phyloP scores from a whole-genome alignment of 192 early-diverging fungal genomes.

The Funneliformis geosporum region DNA sequence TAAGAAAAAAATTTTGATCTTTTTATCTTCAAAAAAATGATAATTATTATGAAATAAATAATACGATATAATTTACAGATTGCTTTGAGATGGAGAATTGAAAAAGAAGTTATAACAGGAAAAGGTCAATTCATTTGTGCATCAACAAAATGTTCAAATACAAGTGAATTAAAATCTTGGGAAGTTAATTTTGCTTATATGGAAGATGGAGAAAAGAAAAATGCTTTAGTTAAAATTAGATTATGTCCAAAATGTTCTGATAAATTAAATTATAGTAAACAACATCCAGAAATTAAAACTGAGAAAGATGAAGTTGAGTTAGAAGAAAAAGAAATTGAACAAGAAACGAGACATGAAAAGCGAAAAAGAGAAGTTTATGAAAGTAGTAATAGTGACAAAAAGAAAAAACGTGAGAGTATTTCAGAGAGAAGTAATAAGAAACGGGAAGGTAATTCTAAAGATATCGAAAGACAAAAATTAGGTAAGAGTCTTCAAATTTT shows the following conservation, averaged over 20 bases:
- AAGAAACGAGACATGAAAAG: not conserved
- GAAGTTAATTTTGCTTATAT: conserved; percentile 86
- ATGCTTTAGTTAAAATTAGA: conserved; percentile 80
- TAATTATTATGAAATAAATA: not conserved
- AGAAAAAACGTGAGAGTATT: not conserved
- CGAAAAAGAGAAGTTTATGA: conserved; percentile 1
- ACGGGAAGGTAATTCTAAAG: not conserved
- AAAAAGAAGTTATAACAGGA: conserved; percentile 65
- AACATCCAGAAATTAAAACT: conserved; percentile 42
- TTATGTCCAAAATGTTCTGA: conserved; percentile 70
- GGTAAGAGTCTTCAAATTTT: not conserved
- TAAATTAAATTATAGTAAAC: conserved; percentile 73
- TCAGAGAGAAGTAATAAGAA: not conserved
- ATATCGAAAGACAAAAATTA: not conserved
- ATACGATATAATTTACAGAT: conserved; percentile 36
- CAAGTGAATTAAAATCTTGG: conserved; percentile 66
- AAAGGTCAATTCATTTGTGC: conserved; percentile 80
- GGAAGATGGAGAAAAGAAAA: conserved; percentile 71
- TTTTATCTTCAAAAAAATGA: conserved; percentile 66
- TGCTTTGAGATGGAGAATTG: conserved; percentile 72
- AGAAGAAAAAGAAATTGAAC: not conserved
- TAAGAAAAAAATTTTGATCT: too few relatives aligned
- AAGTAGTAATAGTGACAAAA: not conserved
- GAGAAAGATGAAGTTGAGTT: not conserved
- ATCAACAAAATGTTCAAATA: conserved; percentile 53